These are phyloP conservation scores for Mikania micrantha DNA, from an alignment of 129 eudicot species.

Conservation along the genomic window DNA sequence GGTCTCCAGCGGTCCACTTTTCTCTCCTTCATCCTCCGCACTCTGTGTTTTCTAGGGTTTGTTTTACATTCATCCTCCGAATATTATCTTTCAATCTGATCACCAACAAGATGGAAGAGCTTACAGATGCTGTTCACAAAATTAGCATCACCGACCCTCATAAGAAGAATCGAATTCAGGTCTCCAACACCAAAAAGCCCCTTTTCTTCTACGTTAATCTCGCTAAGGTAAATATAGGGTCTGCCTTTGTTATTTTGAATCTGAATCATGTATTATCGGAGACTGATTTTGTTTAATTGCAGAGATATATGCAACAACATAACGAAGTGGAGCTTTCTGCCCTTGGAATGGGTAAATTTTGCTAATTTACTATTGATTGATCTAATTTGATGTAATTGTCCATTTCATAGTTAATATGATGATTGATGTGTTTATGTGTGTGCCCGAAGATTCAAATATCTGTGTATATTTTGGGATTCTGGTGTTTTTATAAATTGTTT, in stretches of 20 bases:
- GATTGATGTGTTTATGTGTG: too few relatives aligned
- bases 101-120: conserved; percentile 41
- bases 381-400: not conserved
- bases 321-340: conserved; percentile 76
- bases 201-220: conserved; percentile 75
- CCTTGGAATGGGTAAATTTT: conserved; percentile 57
- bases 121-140: conserved; percentile 38
- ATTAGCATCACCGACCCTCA: conserved; percentile 25
- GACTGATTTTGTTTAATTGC: conserved; percentile 9
- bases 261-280: not conserved
- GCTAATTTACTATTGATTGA: not conserved
- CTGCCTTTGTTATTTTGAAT: not conserved
- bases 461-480: not conserved
- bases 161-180: conserved; percentile 65
- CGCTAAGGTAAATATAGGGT: conserved; percentile 40
- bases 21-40: not conserved
- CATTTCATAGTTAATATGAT: not conserved
- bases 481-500: not conserved
- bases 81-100: not conserved
- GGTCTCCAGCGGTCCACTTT: conserved; percentile 11
- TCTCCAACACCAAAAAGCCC: conserved; percentile 76
- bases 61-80: not conserved
- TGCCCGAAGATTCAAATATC: too few relatives aligned
- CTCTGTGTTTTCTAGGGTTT: conserved; percentile 15
- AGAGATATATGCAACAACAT: conserved; percentile 77